These are phyloP conservation scores for Aspergillus coremiiformis DNA, from an alignment of 495 filamentous ascomycete species.

Conservation along the genomic window DNA sequence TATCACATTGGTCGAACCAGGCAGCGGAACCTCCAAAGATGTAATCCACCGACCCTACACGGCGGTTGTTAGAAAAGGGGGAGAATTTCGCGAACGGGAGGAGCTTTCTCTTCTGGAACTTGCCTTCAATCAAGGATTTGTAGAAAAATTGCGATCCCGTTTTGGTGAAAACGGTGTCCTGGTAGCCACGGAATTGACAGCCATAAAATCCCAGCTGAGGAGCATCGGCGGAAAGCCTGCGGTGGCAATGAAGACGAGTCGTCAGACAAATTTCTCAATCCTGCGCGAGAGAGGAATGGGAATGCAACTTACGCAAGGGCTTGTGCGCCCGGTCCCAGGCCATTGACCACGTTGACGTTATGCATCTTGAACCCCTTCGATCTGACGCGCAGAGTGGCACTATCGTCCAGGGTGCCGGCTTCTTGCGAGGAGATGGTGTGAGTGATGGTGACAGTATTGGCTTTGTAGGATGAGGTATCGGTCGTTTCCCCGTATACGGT, in stretches of 20 bases:
- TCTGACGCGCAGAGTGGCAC: conserved; percentile 50
- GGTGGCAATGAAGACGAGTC: no score
- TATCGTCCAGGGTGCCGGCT: conserved; percentile 37
- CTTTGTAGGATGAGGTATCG: conserved; percentile 46
- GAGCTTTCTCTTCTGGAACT: no score
- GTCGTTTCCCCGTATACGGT: conserved; percentile 50
- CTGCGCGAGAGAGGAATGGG: no score
- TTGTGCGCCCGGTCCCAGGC: conserved; percentile 26
- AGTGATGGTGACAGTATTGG: conserved; percentile 57
- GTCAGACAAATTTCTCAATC: no score
- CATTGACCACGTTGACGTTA: conserved; percentile 57
- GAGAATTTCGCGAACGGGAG: no score
- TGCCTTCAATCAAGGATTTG: conserved; percentile 50
- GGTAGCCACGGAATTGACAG: conserved; percentile 50
- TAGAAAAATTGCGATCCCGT: conserved; percentile 51
- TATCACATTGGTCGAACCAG: no score
- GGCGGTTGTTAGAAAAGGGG: no score
- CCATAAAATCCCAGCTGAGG: conserved; percentile 52
- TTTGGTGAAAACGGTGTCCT: conserved; percentile 57
- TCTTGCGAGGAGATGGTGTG: conserved; percentile 40
- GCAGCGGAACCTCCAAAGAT: no score
- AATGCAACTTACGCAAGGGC: conserved; percentile 27
- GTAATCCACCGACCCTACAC: no score
- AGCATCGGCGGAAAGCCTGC: conserved; percentile 41
- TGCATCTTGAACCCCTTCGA: conserved; percentile 47